Evolutionary conservation across 345 rosid genomes (phyloP), one percentile per base, ranked within the genome.

Genomic region (Eucalyptus sp.): DNA sequence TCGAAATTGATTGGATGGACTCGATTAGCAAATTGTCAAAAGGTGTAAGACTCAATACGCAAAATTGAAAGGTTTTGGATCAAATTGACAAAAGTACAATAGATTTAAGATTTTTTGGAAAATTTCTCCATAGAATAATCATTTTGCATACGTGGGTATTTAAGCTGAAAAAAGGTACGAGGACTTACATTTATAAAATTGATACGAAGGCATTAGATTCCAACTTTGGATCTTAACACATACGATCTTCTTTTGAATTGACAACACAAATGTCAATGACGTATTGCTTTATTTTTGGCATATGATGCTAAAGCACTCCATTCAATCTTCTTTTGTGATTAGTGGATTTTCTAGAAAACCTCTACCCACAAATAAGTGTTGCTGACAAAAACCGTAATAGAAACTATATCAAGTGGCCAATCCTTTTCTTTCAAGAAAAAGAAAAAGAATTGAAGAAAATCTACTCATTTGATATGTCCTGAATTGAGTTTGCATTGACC

Each of bases 31-130:
- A 56, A 56, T 24, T 56, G 0, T 56, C 62, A 24, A 56, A 24
- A 56, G 3, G 27, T 56, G 3, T 56, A 22, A 24, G 12, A 56
- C 27, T 56, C 62, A 24, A 56, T 56, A 22, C 4, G 13, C 0
- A 56, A 56, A 56, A 56, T 10, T 56, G 3, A 22, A 56, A 56
- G 2, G 0, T 0, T 1, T 22, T 22, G 12, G 29, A 56, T 0
- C 6, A 24, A 56, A 56, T 56, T 8, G 29, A 56, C 5, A 22
- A 24, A 56, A 56, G 29, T 24, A 1, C 6, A 24, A 24, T 22
- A 56, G 1, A 56, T 56, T 56, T 20, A 20, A 22, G 12, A 4
- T 24, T 56, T 56, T 22, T 20, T 56, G 13, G 0, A 56, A 29
- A 56, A 24, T 56, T 56, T 10, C 27, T 24, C 27, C 3, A 0